Base-by-base conservation (phyloP, 495 filamentous ascomycete genomes). In the Parmelia sp. region DNA sequence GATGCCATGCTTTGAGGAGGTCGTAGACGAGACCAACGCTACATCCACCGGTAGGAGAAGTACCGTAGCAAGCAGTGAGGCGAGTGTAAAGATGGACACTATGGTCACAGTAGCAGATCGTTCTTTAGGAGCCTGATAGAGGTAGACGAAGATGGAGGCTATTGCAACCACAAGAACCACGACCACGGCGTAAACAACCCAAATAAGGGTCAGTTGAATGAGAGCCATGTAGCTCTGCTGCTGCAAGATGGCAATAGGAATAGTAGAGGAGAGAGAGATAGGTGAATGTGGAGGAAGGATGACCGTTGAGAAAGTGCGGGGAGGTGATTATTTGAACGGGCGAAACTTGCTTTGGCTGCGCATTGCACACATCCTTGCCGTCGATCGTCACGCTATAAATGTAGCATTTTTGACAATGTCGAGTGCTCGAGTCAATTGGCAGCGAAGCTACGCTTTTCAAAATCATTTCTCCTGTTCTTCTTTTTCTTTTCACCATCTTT, bases 1-100 rank as follows among this genome's bases (percentile, higher is more conserved):
- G 19, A 82, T 83, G 62, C 94, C 94, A 39, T 88, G 78, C 53
- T 83, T 82, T 10, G 87, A 85, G 15, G 85, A 86, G 12, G 86
- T 86, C 8, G 94, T 97, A 3, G 90, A 93, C 3, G 92, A 96
- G 45, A 96, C 88, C 57, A 99, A 80, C 36, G 94, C 95, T 66
- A 99, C 88, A 78, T 99, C 94, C 70, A 97, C 94, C 8, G 94
- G 94, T 23, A 96, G 84, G 53, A 99, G 83, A 35, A 97, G 85
- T 61, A 96, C 86, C 8, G 94, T 99, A 10, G 94, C 94, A 60
- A 99, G 85, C 36, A 99, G 83, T 44, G 89, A 80, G 21, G 90
- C 90, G 51, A 96, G 82, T 42, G 92, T 91, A 73, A 97, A 75
- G 65, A 96, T 91, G 70, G 87, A 90, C 57, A 97, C 89, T 59